These are phyloP conservation scores for Dichotomopilus funicola DNA, from an alignment of 2,329 filamentous ascomycete genomes.

Conservation along the genomic window DNA sequence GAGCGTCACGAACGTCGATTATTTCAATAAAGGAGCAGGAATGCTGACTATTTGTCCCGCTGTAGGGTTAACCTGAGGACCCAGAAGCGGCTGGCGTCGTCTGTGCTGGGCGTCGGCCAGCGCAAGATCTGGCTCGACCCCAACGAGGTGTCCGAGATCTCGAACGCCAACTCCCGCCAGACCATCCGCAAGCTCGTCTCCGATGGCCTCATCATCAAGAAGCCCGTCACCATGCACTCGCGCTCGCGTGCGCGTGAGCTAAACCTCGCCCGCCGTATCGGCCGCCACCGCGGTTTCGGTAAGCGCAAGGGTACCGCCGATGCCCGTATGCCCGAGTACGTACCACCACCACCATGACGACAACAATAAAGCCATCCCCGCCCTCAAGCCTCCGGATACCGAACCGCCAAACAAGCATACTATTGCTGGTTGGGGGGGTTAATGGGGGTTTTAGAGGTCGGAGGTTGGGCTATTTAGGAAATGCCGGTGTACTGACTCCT, in stretches of 20 bases:
- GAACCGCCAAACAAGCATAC: background rate
- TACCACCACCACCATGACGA: constrained; percentile 16
- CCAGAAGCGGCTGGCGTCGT: constrained; percentile 99
- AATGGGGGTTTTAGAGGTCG: background rate
- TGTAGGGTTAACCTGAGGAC: constrained; percentile 97
- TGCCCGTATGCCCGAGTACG: constrained; percentile 97
- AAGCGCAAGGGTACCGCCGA: constrained; percentile 99
- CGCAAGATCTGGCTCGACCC: constrained; percentile 99
- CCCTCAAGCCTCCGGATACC: constrained; percentile 1
- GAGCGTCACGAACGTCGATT: constrained; percentile 1
- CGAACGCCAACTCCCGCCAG: constrained; percentile 99
- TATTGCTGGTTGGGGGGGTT: background rate
- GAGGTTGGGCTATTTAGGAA: background rate
- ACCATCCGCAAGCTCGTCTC: constrained; percentile 98
- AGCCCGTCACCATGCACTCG: constrained; percentile 99
- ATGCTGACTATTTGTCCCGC: constrained; percentile 22
- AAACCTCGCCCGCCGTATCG: constrained; percentile 88
- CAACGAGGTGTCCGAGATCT: constrained; percentile 98
- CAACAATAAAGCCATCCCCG: background rate
- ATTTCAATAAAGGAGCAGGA: background rate
- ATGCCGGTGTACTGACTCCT: constrained; percentile 20
- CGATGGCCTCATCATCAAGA: constrained; percentile 99
- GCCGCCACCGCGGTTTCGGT: constrained; percentile 98
- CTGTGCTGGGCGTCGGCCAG: constrained; percentile 98
- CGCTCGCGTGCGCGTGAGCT: constrained; percentile 92